Evolutionary conservation across 2,329 filamentous ascomycete species (phyloP).

Genomic region (Pyrenophora graminea): DNA sequence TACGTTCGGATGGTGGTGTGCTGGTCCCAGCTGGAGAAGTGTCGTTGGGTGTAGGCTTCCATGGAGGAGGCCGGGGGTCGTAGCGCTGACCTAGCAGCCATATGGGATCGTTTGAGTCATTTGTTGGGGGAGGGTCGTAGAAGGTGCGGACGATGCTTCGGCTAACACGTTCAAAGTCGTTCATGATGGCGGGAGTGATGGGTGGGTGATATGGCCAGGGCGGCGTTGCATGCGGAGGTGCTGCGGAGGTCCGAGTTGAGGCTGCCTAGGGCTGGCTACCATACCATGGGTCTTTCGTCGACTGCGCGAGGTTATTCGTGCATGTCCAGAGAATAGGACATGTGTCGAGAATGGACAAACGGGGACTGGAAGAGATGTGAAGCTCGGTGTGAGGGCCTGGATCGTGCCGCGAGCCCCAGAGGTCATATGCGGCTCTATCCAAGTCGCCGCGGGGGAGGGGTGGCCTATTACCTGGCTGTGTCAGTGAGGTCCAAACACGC

Average conservation of each 20-base stretch:
- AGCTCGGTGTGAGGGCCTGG: neutral
- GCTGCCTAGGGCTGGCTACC: constrained; percentile 19
- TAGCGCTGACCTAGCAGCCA: constrained; percentile 79
- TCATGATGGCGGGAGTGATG: constrained; percentile 51
- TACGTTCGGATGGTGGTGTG: constrained; percentile 30
- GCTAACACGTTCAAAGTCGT: constrained; percentile 72
- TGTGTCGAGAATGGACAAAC: neutral
- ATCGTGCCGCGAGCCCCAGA: constrained; percentile 6
- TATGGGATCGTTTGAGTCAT: constrained; percentile 72
- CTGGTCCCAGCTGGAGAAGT: constrained; percentile 25
- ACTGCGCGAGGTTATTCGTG: neutral
- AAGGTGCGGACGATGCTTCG: constrained; percentile 87
- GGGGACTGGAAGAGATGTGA: neutral
- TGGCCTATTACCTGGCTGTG: constrained; percentile 13
- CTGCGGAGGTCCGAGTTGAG: constrained; percentile 18
- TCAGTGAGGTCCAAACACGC: constrained; percentile 5
- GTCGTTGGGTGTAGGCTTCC: constrained; percentile 26
- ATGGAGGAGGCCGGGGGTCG: constrained; percentile 40
- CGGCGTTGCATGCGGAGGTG: constrained; percentile 19
- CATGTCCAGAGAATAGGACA: neutral
- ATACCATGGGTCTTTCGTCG: constrained; percentile 17
- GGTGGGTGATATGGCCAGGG: constrained; percentile 7
- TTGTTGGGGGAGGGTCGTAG: constrained; percentile 87
- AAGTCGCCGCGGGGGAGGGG: constrained; percentile 13
- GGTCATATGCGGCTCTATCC: constrained; percentile 13